Evolutionary conservation across 2,329 filamentous ascomycete genomes (phyloP), one percentile per base, ranked within the genome.

Genomic region (Aspergillus texensis): DNA sequence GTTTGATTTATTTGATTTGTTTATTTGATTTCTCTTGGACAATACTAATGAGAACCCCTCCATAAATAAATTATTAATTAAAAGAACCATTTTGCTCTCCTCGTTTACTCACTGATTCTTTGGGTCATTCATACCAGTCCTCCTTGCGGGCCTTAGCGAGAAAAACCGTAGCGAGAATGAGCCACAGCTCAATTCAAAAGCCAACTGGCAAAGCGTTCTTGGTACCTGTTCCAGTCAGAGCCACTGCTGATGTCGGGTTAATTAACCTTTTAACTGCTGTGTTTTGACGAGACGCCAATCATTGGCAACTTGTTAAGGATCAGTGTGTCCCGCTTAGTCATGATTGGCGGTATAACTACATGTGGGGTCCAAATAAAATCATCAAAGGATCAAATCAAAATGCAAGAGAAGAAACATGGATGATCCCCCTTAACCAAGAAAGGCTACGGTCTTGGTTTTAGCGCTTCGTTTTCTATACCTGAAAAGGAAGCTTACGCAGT

Each of bases 281-380:
- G 16, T 32, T 32, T 26, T 50, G 28, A 52, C 10, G 28, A n/a
- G 30, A 32, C 48, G 19, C 48, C 48, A 52, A 52, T 30, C 48
- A 52, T 52, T 32, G 9, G 26, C 14, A 52, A 12, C 26, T 21
- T 12, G 11, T 16, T 4, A 45, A 8, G 16, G 26, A 9, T n/a
- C 11, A 30, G 34, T 57, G 39, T 64, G 59, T 62, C 59, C 52
- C 24, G 52, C 58, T 60, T 50, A 39, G 34, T 53, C 57, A 53
- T 58, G 53, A 65, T 65, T 65, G 61, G 63, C 45, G 19, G 16
- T 10, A 19, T 16, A 21, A 21, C 21, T 21, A 34, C 11, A 53
- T 11, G 34, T 54, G 57, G 36, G 52, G 28, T 34, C 41, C 50
- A 45, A 59, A 19, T 43, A 24, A 21, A 34, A 52, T 16, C 24